Evolutionary conservation across 2,329 filamentous ascomycete genomes (phyloP).

Genomic region (Fonsecaea nubica): DNA sequence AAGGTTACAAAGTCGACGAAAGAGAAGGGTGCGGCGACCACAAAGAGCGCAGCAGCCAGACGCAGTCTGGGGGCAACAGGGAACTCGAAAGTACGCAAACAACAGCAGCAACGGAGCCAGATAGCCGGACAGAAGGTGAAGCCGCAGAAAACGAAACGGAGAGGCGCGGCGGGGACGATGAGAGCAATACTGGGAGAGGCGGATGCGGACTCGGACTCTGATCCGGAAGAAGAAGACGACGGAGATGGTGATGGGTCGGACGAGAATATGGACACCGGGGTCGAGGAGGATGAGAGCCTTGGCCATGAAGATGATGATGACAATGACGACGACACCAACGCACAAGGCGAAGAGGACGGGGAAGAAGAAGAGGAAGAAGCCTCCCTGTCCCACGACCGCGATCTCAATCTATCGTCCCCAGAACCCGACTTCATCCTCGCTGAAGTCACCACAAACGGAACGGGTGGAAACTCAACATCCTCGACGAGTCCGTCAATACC

Average conservation of each 20-base stretch:
- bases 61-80: not conserved
- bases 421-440: conserved; percentile 58
- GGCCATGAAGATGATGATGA: not conserved
- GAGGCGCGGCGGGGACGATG: conserved; percentile 24
- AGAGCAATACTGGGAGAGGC: conserved; percentile 23
- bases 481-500: conserved; percentile 65
- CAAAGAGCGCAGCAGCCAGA: conserved; percentile 4
- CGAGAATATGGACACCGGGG: conserved; percentile 9
- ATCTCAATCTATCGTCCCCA: conserved; percentile 33
- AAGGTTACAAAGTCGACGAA: conserved; percentile 35
- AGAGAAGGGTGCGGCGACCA: conserved; percentile 22
- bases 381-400: conserved; percentile 17
- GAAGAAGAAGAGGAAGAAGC: conserved; percentile 24
- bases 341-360: not conserved
- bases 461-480: conserved; percentile 34
- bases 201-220: not conserved
- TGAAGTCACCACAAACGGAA: conserved; percentile 48
- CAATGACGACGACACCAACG: not conserved
- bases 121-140: conserved; percentile 3
- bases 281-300: conserved; percentile 3
- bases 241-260: conserved; percentile 4
- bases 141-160: conserved; percentile 8
- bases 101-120: conserved; percentile 3
- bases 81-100: not conserved
- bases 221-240: conserved; percentile 11